Conservation (phyloP, 257 asterid genomes). For the Rehmannia glutinosa region DNA sequence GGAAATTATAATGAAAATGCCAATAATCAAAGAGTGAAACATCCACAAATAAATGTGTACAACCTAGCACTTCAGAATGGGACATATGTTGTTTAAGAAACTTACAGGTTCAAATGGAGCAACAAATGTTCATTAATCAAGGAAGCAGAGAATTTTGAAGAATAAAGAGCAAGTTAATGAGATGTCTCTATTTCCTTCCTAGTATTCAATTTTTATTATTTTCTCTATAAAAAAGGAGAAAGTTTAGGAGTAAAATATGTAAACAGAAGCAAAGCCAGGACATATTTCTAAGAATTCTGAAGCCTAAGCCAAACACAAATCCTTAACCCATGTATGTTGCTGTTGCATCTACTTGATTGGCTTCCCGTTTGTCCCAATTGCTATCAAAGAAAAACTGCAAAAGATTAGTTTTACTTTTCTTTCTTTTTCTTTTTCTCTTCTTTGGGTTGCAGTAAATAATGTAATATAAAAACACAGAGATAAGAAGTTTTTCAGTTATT, state of each 20-base stretch:
- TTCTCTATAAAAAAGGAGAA: no score
- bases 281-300: no score
- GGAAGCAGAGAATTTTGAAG: not conserved
- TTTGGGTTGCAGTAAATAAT: no score
- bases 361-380: no score
- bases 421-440: no score
- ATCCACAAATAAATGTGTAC: not conserved
- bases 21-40: not conserved
- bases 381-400: no score
- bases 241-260: no score
- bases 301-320: no score
- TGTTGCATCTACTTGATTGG: no score
- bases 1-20: conserved; percentile 13
- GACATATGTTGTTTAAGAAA: not conserved
- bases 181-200: not conserved
- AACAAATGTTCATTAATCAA: not conserved
- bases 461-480: not conserved
- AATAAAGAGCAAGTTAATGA: not conserved
- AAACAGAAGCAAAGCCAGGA: no score
- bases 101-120: not conserved
- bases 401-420: no score
- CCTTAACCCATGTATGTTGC: no score
- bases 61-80: not conserved
- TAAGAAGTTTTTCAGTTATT: not conserved
- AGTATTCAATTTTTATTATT: not conserved